Conservation (phyloP, 2,329 filamentous ascomycete species). For the Corniculantispora saksenae region DNA sequence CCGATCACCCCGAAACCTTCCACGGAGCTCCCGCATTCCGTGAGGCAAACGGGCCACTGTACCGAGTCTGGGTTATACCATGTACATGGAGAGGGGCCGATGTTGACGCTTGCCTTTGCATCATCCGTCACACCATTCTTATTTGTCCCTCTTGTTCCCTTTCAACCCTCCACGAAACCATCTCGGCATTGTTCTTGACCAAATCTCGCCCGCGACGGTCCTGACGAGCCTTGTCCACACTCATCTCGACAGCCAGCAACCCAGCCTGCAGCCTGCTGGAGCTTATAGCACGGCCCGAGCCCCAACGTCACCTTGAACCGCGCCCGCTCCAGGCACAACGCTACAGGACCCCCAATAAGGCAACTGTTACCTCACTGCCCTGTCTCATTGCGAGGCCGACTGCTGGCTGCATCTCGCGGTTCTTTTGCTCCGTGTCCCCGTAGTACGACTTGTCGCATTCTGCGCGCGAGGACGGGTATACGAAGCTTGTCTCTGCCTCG, state of each 20-base stretch:
- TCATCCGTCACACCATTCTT: constrained; percentile 6
- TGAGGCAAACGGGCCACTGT: constrained; percentile 17
- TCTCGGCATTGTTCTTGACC: background rate
- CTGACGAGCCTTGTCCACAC: background rate
- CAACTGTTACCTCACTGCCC: background rate
- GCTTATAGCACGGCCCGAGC: constrained; percentile 4
- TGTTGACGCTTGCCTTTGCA: constrained; percentile 16
- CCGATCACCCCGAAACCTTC: constrained; percentile 21
- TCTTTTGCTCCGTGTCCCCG: constrained; percentile 8
- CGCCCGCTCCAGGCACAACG: background rate
- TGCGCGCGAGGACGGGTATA: background rate
- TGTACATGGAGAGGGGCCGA: constrained; percentile 13
- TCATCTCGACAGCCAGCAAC: background rate
- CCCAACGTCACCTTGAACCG: background rate
- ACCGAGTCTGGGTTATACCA: constrained; percentile 18
- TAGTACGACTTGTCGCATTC: background rate
- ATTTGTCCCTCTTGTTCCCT: background rate
- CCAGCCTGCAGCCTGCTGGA: background rate
- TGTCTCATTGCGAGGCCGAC: background rate
- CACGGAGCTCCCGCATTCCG: constrained; percentile 20
- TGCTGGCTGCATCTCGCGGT: constrained; percentile 1
- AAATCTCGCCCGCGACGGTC: background rate
- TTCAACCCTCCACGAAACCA: background rate
- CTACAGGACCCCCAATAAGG: background rate
- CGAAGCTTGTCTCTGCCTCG: constrained; percentile 5